phyloP scores from a whole-genome alignment of 495 filamentous ascomycete species.

The Daldinia vernicosa region DNA sequence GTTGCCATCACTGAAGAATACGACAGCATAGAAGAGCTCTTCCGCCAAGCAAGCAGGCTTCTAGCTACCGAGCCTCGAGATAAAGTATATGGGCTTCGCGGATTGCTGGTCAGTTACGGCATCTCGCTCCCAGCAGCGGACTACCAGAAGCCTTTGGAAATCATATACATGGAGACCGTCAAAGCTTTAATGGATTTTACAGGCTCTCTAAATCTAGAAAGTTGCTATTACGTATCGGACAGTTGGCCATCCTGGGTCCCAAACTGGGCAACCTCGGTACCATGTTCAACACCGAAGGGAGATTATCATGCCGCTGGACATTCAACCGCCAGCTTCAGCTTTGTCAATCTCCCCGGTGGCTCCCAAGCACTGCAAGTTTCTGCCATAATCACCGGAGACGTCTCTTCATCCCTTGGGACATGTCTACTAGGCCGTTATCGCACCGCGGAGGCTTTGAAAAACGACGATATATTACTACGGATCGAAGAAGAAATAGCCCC shows the following conservation, averaged over 20 bases:
- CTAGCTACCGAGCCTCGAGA: constrained; percentile 3
- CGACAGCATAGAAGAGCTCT: constrained; percentile 12
- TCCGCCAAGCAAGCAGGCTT: neutral
- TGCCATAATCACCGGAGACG: neutral
- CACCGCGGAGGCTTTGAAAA: neutral
- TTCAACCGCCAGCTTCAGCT: neutral
- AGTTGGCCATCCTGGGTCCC: constrained; percentile 5
- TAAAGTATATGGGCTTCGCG: constrained; percentile 7
- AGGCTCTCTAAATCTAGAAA: neutral
- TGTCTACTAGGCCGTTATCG: constrained; percentile 1
- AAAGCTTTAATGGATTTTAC: neutral
- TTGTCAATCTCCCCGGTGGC: neutral
- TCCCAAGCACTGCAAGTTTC: neutral
- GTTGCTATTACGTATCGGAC: neutral
- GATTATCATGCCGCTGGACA: neutral
- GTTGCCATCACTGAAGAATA: constrained; percentile 18
- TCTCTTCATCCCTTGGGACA: neutral
- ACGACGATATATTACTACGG: neutral
- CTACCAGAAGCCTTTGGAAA: neutral
- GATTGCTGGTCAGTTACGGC: constrained; percentile 10
- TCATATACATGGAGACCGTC: constrained; percentile 1
- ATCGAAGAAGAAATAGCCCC: neutral
- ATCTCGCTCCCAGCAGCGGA: neutral
- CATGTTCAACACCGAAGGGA: neutral
- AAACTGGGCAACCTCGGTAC: neutral